These are phyloP conservation scores for Fibroporia radiculosa DNA, from an alignment of 768 basidiomycete genomes.

Conservation along the genomic window DNA sequence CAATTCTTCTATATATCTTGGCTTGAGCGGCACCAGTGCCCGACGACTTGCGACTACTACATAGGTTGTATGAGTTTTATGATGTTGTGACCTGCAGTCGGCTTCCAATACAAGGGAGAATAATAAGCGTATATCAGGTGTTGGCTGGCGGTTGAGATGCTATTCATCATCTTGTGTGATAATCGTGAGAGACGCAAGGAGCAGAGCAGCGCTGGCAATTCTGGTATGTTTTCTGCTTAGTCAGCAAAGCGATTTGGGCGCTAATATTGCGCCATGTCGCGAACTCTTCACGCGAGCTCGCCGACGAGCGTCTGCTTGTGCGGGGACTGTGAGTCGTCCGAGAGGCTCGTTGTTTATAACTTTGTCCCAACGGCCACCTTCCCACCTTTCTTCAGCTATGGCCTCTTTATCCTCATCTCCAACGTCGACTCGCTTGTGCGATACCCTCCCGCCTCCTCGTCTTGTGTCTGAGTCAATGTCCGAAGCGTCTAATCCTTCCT, in stretches of 20 bases:
- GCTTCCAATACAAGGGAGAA: not conserved
- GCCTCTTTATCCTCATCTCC: constrained; percentile 10
- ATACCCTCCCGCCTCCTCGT: constrained; percentile 61
- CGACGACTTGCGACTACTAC: too few species aligned
- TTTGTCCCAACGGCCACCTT: not conserved
- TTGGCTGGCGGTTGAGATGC: too few species aligned
- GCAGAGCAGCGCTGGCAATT: too few species aligned
- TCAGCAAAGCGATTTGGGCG: constrained; percentile 1
- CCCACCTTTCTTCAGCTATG: constrained; percentile 12
- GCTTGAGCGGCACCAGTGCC: constrained; percentile 25
- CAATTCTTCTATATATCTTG: constrained; percentile 40
- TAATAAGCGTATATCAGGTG: not conserved
- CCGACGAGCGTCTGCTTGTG: too few species aligned
- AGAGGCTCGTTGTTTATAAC: constrained; percentile 1
- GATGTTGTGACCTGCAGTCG: constrained; percentile 3
- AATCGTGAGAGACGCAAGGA: not conserved
- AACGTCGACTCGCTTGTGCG: constrained; percentile 46
- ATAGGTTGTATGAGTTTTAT: constrained; percentile 4
- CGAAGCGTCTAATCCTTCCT: constrained; percentile 15
- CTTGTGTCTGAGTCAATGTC: constrained; percentile 28
- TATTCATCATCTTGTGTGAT: constrained; percentile 2
- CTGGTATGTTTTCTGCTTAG: too few species aligned
- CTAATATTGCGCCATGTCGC: constrained; percentile 28
- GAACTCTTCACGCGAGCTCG: constrained; percentile 21
- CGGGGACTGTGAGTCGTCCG: not conserved